Base-by-base conservation (phyloP, 805 yeast species). In the Yamadazyma laniorum region DNA sequence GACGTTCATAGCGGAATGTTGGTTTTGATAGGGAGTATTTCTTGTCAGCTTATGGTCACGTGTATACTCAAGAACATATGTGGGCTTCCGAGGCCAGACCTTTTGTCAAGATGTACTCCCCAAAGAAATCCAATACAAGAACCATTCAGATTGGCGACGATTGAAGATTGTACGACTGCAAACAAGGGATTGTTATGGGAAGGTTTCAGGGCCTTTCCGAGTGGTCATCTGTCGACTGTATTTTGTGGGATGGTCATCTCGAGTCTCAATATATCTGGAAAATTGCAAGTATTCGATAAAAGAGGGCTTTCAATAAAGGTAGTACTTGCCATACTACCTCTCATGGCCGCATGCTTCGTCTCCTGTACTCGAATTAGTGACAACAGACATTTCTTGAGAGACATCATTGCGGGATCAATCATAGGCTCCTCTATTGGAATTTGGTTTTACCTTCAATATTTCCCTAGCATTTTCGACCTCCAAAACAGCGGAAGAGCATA, bases 361-460 rank as follows among this genome's bases (percentile, higher is more conserved):
- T 48, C 73, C 0, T 55, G 63, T 16, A 63, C 77, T 3, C 51
- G 77, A 37, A 54, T 66, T n/a, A 67, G 77, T n/a, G 78, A 73
- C 43, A 67, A 72, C 45, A 51, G 76, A 25, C 77, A 72, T 47
- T 67, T 61, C 38, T 35, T 67, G 3, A 19, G 53, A 17, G 78
- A 73, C 48, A 63, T 72, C 8, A 35, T 67, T 5, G 51, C 48
- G 8, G 78, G 78, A 2, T 50, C 61, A 0, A 3, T 58, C 0
- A 59, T 72, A 30, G 79, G 78, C 0, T 32, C 58, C 0, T 14
- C 32, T 2, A 45, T 56, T 23, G 70, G 67, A 0, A 38, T 50
- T n/a, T 38, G 63, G 38, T 59, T 65, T 29, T 73, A 70, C 42
- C 47, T 55, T 7, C 52, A 65, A n/a, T 72, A 70, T 45, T 72